These are phyloP conservation scores for Lachnellula occidentalis DNA, from an alignment of 2,329 filamentous ascomycete genomes.

Conservation along the genomic window DNA sequence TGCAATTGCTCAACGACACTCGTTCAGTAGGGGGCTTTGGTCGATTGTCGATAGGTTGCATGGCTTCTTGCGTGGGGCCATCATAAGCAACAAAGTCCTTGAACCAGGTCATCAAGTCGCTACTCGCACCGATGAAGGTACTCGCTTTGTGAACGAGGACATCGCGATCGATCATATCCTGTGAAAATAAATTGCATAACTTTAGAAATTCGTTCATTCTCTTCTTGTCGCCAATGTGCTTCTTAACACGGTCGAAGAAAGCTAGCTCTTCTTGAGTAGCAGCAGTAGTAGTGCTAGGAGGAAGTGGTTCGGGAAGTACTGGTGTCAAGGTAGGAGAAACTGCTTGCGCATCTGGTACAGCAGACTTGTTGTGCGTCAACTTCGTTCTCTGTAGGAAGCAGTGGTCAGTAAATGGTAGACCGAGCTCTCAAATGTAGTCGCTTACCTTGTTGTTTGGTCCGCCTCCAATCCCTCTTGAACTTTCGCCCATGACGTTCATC, in stretches of 20 bases:
- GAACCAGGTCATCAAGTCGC: slow-evolving; percentile 85
- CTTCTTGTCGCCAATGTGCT: slow-evolving; percentile 87
- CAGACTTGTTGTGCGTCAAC: slow-evolving; percentile 57
- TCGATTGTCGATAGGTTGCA: slow-evolving; percentile 59
- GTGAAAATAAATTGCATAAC: slow-evolving; percentile 90
- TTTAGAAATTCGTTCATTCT: slow-evolving; percentile 95
- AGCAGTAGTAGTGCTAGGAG: slow-evolving; percentile 66
- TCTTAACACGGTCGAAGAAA: slow-evolving; percentile 96
- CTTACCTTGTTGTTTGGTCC: slow-evolving; percentile 46
- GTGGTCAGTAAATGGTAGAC: not conserved
- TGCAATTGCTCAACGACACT: slow-evolving; percentile 91
- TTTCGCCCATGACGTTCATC: slow-evolving; percentile 20
- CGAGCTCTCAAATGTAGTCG: slow-evolving; percentile 2
- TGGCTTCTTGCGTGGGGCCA: slow-evolving; percentile 61
- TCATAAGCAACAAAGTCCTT: slow-evolving; percentile 77
- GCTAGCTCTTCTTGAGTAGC: slow-evolving; percentile 79
- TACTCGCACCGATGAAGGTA: slow-evolving; percentile 80
- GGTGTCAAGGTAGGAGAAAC: slow-evolving; percentile 85
- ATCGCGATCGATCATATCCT: slow-evolving; percentile 83
- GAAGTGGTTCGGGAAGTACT: slow-evolving; percentile 78
- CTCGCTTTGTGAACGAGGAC: slow-evolving; percentile 77
- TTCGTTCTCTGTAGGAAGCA: slow-evolving; percentile 54
- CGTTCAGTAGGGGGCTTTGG: slow-evolving; percentile 70
- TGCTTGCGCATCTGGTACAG: slow-evolving; percentile 23
- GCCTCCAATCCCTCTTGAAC: slow-evolving; percentile 24